phyloP scores from a whole-genome alignment of 352 stramenopile species.

The Phytophthora idaei region DNA sequence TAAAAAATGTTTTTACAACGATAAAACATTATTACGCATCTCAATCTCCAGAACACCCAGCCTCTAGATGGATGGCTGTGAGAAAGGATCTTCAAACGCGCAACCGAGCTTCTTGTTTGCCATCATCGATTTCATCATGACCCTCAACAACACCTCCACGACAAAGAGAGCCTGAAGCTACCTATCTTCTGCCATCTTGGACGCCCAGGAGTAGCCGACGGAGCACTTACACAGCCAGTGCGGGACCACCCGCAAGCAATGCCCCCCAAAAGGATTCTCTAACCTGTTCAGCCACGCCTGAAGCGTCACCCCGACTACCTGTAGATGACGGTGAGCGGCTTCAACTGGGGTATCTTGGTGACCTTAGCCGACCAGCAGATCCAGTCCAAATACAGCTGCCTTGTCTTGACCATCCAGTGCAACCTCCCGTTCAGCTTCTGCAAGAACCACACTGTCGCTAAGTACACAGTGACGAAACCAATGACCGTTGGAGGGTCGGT shows the following conservation, averaged over 20 bases:
- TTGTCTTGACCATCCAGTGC: conserved; percentile 3
- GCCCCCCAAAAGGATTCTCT: conserved; percentile 5
- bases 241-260: not conserved
- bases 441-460: not conserved
- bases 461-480: conserved; percentile 4
- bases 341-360: conserved; percentile 1
- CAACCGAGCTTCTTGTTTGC: too few species aligned
- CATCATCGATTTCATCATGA: too few species aligned
- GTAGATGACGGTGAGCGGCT: conserved; percentile 6
- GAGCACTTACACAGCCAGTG: conserved; percentile 10
- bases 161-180: conserved; percentile 12
- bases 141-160: too few species aligned
- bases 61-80: too few species aligned
- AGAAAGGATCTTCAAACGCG: too few species aligned
- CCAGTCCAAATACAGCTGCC: conserved; percentile 7
- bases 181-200: not conserved
- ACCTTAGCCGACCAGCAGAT: conserved; percentile 11
- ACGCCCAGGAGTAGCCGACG: conserved; percentile 17
- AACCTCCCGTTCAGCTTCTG: conserved; percentile 6
- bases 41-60: too few species aligned
- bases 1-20: too few species aligned
- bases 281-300: conserved; percentile 16
- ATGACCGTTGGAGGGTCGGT: not conserved
- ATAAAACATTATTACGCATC: too few species aligned
- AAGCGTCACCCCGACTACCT: conserved; percentile 14